Base-by-base conservation (phyloP, 768 basidiomycete species). In the Boletus rex-veris region DNA sequence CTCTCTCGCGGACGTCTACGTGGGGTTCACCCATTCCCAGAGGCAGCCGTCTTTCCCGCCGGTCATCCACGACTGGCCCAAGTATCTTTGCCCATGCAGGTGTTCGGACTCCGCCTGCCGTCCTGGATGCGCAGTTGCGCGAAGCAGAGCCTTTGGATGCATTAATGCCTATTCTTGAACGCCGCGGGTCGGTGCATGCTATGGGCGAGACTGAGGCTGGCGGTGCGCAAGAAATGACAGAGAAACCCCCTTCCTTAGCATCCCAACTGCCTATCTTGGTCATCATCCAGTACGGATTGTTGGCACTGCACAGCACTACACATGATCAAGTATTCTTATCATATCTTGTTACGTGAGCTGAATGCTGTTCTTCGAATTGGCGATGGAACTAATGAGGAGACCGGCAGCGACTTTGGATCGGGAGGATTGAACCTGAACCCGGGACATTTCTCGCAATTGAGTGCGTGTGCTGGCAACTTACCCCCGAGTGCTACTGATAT, bases 361-460 rank as follows among this genome's bases (percentile, higher is more conserved):
- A 15, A 1, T 19, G 3, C 47, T 39, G 16, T 51, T 21, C 42
- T 46, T 19, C 19, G 5, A 18, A 33, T 46, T 38, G n/a, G 50
- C 19, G 12, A 40, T 45, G 5, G 18, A 33, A 30, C 45, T 59
- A 28, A 50, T 50, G 28, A 40, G 4, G 36, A 41, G 26, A 51
- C 50, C 18, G 16, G 49, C 66, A 95, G 91, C 14, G 84, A 88
- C 60, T 91, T 91, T 65, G 75, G 81, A 18, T 78, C 84, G 7
- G 95, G 95, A n/a, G 97, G 97, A 1, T 72, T 99, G 58, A 93
- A 92, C 53, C 76, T 99, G 50, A 88, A 87, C 64, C 91, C 97
- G 0, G 89, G 88, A 2, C 84, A 97, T 71, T 99, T 95, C 72
- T 92, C 95, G 3, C 85, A 92, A 67, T 80, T 98, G 16, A 94